These are phyloP conservation scores for Eudorina sp. DNA, from an alignment of 139 green algal species.

Conservation along the genomic window DNA sequence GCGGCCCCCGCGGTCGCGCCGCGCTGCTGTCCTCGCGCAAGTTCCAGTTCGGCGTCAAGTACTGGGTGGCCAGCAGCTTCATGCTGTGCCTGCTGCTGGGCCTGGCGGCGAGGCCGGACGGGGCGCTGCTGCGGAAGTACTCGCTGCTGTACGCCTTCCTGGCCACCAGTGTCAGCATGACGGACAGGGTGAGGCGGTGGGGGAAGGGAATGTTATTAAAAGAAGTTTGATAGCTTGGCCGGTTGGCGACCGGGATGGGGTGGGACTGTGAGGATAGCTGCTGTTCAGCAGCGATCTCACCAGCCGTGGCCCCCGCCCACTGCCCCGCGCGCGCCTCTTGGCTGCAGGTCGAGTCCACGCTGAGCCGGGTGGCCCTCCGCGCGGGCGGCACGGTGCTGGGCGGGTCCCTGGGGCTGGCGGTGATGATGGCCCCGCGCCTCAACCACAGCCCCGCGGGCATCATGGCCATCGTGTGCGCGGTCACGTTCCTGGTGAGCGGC, in stretches of 20 bases:
- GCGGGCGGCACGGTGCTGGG: background rate
- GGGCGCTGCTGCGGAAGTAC: background rate
- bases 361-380: background rate
- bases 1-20: background rate
- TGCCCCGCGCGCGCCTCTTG: no score
- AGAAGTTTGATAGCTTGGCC: no score
- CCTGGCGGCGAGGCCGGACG: background rate
- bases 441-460: background rate
- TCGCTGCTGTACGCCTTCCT: conserved; percentile 19
- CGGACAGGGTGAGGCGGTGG: background rate
- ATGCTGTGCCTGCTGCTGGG: conserved; percentile 19
- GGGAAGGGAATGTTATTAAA: no score
- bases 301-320: no score
- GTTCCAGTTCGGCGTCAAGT: conserved; percentile 35
- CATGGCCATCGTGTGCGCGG: background rate
- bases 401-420: conserved; percentile 6
- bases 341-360: conserved; percentile 35
- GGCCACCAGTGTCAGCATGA: conserved; percentile 25
- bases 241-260: no score
- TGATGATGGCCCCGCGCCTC: background rate
- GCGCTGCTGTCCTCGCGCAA: background rate
- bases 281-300: no score
- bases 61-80: conserved; percentile 1
- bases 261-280: no score
- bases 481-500: background rate